A percentile compares a stretch with the other conserved stretches of the same genome.
Conservation (phyloP, 31 red algal genomes). For the Odonthalia washingtoniensis region DNA sequence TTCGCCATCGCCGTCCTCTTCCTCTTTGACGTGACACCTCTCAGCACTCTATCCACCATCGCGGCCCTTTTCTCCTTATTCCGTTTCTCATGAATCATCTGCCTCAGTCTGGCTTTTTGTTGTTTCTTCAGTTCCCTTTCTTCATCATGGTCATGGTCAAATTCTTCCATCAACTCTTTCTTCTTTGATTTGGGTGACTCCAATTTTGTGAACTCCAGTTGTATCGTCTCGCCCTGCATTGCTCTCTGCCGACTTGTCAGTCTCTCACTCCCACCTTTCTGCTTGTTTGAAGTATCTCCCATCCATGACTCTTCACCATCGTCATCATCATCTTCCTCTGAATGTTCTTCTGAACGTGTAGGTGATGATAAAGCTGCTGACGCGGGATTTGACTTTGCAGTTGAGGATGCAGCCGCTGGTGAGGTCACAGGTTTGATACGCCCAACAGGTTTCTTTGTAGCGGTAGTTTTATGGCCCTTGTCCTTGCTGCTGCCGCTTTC, state of each 20-base stretch:
- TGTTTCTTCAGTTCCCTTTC: conserved; percentile 77
- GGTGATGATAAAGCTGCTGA: too few species aligned
- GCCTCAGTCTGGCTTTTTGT: conserved; percentile 75
- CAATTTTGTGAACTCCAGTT: conserved; percentile 71
- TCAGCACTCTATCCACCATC: conserved; percentile 79
- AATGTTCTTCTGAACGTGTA: too few species aligned
- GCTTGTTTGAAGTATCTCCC: conserved; percentile 5
- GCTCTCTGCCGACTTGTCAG: conserved; percentile 70
- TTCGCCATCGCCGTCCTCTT: conserved; percentile 73
- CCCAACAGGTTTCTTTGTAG: neutral
- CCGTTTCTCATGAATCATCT: conserved; percentile 82
- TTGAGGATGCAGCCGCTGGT: neutral
- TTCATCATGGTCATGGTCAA: conserved; percentile 60
- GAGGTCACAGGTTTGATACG: neutral
- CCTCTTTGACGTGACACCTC: conserved; percentile 80
- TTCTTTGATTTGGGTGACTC: conserved; percentile 67
- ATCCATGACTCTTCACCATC: conserved; percentile 6
- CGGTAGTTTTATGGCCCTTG: neutral
- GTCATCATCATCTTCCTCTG: conserved; percentile 32
- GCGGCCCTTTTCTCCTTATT: conserved; percentile 86
- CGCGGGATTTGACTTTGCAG: neutral
- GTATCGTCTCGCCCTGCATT: conserved; percentile 70
- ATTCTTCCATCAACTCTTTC: conserved; percentile 42
- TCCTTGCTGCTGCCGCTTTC: conserved; percentile 16
- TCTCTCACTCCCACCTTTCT: conserved; percentile 49